These are phyloP conservation scores for Hamamelis virginiana DNA, from an alignment of 164 flowering plant species.

Conservation along the genomic window DNA sequence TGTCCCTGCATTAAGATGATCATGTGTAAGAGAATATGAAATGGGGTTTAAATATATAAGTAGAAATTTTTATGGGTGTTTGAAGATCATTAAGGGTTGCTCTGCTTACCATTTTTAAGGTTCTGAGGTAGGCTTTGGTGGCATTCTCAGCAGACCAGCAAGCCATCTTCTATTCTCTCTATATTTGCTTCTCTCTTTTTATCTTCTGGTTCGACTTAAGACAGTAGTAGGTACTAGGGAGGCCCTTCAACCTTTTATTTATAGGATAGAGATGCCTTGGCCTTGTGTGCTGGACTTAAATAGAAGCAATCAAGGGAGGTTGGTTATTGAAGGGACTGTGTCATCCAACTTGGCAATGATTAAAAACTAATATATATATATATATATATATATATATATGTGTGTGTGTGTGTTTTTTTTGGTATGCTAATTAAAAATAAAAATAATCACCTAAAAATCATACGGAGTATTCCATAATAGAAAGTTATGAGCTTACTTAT, in stretches of 20 bases:
- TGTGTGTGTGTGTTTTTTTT: too few relatives aligned
- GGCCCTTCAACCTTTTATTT: constrained; percentile 10
- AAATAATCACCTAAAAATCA: too few relatives aligned
- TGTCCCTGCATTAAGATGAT: constrained; percentile 46
- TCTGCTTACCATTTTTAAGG: constrained; percentile 73
- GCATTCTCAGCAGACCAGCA: constrained; percentile 94
- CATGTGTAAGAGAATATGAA: too few relatives aligned
- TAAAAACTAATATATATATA: neutral
- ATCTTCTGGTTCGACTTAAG: neutral
- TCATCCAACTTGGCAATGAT: constrained; percentile 27
- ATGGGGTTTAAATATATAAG: too few relatives aligned
- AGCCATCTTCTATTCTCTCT: constrained; percentile 39
- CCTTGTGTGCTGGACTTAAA: neutral
- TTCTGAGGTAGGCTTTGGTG: constrained; percentile 74
- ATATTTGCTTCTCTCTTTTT: neutral
- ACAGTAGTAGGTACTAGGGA: constrained; percentile 5
- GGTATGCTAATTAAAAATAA: too few relatives aligned
- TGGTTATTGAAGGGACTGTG: constrained; percentile 11
- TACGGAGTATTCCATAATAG: too few relatives aligned
- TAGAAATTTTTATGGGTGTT: too few relatives aligned
- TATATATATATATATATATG: too few relatives aligned
- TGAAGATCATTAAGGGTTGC: too few relatives aligned
- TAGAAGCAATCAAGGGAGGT: constrained; percentile 22
- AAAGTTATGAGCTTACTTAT: too few relatives aligned
- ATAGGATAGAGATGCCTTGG: neutral